These are phyloP conservation scores for Plasmodium knowlesi DNA, from an alignment of 169 alveolate genomes.

Conservation along the genomic window DNA sequence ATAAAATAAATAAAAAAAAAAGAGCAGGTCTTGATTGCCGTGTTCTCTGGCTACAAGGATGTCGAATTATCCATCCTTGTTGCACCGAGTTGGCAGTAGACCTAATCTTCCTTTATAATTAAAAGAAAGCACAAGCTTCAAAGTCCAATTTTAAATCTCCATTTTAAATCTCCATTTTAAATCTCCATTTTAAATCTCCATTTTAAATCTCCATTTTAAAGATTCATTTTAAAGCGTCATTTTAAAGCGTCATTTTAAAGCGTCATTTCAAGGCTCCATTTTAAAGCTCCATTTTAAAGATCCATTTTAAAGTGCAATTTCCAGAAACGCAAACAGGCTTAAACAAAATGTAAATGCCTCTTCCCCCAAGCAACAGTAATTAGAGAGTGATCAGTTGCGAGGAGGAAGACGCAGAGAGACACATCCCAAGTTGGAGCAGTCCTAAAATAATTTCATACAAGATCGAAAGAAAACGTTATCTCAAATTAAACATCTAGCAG, in stretches of 20 bases:
- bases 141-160: background rate
- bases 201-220: background rate
- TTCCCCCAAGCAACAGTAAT: background rate
- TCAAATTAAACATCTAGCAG: background rate
- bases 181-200: background rate
- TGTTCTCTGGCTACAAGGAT: constrained; percentile 12
- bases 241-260: background rate
- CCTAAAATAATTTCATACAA: background rate
- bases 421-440: background rate
- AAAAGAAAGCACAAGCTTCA: background rate
- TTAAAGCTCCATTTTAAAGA: background rate
- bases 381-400: background rate
- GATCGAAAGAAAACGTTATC: no score
- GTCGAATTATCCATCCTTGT: background rate
- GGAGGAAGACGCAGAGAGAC: background rate
- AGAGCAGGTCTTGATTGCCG: constrained; percentile 16
- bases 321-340: background rate
- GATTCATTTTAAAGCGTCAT: background rate
- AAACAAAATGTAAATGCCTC: background rate
- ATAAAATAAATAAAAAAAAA: constrained; percentile 19
- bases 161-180: background rate
- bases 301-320: background rate
- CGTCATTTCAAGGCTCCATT: background rate
- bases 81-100: constrained; percentile 17
- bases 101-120: background rate